phyloP scores from a whole-genome alignment of 2,329 filamentous ascomycete genomes.

The Ophiobolus disseminans region DNA sequence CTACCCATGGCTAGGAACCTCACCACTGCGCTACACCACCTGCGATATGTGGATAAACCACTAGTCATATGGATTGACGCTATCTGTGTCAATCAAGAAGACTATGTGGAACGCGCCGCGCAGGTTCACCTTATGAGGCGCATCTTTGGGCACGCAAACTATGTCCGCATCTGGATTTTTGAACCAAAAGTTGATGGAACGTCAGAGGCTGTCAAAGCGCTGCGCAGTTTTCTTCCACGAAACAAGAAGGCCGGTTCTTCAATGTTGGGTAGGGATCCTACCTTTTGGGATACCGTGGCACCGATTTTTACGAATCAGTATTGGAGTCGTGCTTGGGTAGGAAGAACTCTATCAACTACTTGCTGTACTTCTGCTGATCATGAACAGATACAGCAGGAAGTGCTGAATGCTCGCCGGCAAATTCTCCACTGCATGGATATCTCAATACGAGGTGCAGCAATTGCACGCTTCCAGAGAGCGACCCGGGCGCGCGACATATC shows the following conservation, averaged over 20 bases:
- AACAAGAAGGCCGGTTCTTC: not conserved
- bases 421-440: not conserved
- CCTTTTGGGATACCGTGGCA: slow-evolving; percentile 4
- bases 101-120: not conserved
- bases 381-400: slow-evolving; percentile 10
- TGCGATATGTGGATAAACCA: not conserved
- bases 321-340: slow-evolving; percentile 7
- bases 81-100: slow-evolving; percentile 12
- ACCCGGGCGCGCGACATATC: not conserved
- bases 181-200: slow-evolving; percentile 1
- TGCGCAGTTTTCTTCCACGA: slow-evolving; percentile 1
- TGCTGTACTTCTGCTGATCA: too few relatives aligned
- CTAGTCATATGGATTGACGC: slow-evolving; percentile 7
- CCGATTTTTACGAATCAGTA: slow-evolving; percentile 5
- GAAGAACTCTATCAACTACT: too few relatives aligned
- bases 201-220: not conserved
- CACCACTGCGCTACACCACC: not conserved
- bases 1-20: slow-evolving; percentile 7
- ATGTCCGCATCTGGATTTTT: slow-evolving; percentile 9
- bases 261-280: not conserved
- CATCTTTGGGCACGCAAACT: slow-evolving; percentile 5
- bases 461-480: not conserved
- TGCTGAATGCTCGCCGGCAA: not conserved
- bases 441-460: not conserved
- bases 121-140: slow-evolving; percentile 11